These are phyloP conservation scores for Phytophthora cactorum DNA, from an alignment of 352 stramenopile genomes.

Conservation along the genomic window DNA sequence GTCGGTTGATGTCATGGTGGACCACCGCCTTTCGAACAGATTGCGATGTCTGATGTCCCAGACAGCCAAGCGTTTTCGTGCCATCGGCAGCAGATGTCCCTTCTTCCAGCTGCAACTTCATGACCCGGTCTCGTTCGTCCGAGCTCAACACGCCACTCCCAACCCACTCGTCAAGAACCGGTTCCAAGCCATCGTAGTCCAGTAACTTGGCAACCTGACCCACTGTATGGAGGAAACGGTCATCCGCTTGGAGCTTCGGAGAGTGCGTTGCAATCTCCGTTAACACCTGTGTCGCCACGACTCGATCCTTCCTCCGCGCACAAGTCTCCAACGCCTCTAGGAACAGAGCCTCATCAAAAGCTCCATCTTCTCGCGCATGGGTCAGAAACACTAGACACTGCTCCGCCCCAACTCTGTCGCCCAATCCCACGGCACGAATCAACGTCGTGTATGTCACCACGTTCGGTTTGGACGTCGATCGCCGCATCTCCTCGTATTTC, in stretches of 20 bases:
- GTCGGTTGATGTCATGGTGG: constrained; percentile 69
- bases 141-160: constrained; percentile 36
- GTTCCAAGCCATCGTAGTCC: constrained; percentile 32
- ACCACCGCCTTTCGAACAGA: constrained; percentile 72
- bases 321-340: constrained; percentile 66
- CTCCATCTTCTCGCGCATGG: constrained; percentile 53
- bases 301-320: constrained; percentile 45
- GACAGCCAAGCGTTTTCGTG: constrained; percentile 56
- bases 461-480: constrained; percentile 63
- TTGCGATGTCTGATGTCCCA: constrained; percentile 69
- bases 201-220: constrained; percentile 44
- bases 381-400: constrained; percentile 56
- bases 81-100: constrained; percentile 20
- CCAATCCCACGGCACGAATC: constrained; percentile 55
- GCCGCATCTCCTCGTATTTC: constrained; percentile 73
- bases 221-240: constrained; percentile 51
- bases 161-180: constrained; percentile 52
- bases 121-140: constrained; percentile 39
- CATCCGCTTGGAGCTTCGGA: constrained; percentile 48
- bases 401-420: constrained; percentile 35
- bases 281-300: constrained; percentile 41
- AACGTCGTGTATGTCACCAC: constrained; percentile 83
- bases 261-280: constrained; percentile 39
- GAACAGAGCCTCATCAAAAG: constrained; percentile 70
- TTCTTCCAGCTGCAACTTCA: constrained; percentile 23